A percentile compares a stretch with the other conserved stretches of the same genome.
phyloP scores from a whole-genome alignment of 192 early-diverging fungal species.

The Spinellus fusiger region DNA sequence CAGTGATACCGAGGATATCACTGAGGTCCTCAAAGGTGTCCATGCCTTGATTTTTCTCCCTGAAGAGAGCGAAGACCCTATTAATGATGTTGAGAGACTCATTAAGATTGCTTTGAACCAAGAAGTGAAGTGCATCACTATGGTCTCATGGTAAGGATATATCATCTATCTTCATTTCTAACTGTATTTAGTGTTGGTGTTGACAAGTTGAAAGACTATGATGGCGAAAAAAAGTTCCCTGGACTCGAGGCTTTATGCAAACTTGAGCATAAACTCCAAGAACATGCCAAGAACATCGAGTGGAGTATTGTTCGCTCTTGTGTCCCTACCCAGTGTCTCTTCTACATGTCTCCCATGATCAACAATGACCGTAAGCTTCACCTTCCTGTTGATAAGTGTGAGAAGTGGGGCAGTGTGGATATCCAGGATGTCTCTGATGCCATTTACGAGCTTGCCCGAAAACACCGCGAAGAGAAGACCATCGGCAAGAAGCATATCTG shows the following conservation, averaged over 20 bases:
- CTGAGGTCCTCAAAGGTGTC: slow-evolving; percentile 8
- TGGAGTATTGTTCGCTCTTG: slow-evolving; percentile 10
- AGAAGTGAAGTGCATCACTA: slow-evolving; percentile 3
- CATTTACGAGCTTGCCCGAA: background rate
- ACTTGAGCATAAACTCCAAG: slow-evolving; percentile 11
- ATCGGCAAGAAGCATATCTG: background rate
- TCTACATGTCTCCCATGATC: slow-evolving; percentile 16
- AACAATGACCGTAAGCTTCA: background rate
- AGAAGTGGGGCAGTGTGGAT: slow-evolving; percentile 17
- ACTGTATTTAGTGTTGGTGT: slow-evolving; percentile 14
- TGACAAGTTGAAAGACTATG: slow-evolving; percentile 2
- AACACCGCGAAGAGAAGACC: background rate
- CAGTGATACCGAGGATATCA: background rate
- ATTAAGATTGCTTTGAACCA: slow-evolving; percentile 4
- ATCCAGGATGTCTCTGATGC: slow-evolving; percentile 17
- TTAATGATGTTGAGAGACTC: slow-evolving; percentile 15
- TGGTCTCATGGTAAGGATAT: slow-evolving; percentile 18
- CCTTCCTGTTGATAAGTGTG: slow-evolving; percentile 15
- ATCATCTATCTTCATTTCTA: background rate
- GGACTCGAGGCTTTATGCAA: slow-evolving; percentile 7
- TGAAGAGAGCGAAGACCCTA: slow-evolving; percentile 4
- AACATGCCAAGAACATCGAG: background rate
- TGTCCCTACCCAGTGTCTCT: slow-evolving; percentile 16
- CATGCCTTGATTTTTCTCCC: slow-evolving; percentile 6
- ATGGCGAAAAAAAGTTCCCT: slow-evolving; percentile 3